These are phyloP conservation scores for Saccharomyces pastorianus DNA, from an alignment of 1,139 yeast genomes.

Conservation along the genomic window DNA sequence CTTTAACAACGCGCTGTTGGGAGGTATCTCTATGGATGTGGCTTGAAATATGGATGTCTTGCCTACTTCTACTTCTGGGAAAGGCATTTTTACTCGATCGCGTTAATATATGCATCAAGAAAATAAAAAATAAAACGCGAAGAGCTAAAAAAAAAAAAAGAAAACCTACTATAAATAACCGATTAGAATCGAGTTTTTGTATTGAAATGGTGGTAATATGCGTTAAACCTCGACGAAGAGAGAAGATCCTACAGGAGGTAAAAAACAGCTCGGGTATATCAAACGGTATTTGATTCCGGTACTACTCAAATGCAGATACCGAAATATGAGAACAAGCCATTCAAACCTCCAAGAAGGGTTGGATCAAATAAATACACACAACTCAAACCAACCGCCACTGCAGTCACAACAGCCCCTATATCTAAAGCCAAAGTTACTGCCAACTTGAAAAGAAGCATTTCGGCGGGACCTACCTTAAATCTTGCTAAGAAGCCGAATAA, in stretches of 20 bases:
- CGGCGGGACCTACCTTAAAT: neutral
- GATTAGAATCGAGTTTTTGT: neutral
- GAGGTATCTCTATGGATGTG: neutral
- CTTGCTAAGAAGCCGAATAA: neutral
- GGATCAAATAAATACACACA: conserved; percentile 1
- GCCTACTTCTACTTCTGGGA: neutral
- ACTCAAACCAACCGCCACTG: neutral
- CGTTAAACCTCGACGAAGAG: neutral
- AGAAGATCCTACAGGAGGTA: neutral
- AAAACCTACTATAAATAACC: neutral
- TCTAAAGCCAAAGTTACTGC: neutral
- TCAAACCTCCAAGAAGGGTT: conserved; percentile 29
- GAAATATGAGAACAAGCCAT: conserved; percentile 30
- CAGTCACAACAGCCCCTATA: neutral
- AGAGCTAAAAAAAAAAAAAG: neutral
- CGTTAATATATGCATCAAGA: neutral
- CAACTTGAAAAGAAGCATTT: neutral
- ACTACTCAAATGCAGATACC: neutral
- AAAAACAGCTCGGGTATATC: neutral
- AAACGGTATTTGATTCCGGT: neutral
- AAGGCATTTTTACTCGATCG: neutral
- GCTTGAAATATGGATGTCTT: neutral
- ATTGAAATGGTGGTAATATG: neutral
- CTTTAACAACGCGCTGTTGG: neutral
- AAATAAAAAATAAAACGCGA: neutral